phyloP scores from a whole-genome alignment of 2,329 filamentous ascomycete species.

The Mollisia scopiformis region DNA sequence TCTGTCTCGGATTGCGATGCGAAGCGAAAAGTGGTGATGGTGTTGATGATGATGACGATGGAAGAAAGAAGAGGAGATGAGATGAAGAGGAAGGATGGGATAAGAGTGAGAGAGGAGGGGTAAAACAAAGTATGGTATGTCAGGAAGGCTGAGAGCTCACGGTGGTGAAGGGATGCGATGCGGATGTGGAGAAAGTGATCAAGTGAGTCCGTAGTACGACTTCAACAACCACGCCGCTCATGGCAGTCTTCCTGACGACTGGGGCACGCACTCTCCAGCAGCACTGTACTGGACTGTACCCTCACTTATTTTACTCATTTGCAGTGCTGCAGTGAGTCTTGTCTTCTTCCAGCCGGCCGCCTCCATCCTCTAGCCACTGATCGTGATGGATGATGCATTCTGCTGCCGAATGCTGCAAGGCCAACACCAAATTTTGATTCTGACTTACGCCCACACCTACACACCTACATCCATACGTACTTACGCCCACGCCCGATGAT shows the following conservation, averaged over 20 bases:
- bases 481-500: slow-evolving; percentile 11
- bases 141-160: slow-evolving; percentile 9
- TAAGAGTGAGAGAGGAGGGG: not conserved
- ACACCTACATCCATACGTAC: not conserved
- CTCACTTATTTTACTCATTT: not conserved
- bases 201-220: not conserved
- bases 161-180: not conserved
- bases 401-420: slow-evolving; percentile 14
- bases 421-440: slow-evolving; percentile 18
- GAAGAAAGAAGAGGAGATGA: slow-evolving; percentile 4
- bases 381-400: slow-evolving; percentile 8
- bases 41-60: slow-evolving; percentile 1
- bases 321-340: not conserved
- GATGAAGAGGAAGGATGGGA: slow-evolving; percentile 4
- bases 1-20: slow-evolving; percentile 20
- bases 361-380: slow-evolving; percentile 1
- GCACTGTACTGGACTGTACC: too few species aligned
- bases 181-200: not conserved
- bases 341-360: not conserved
- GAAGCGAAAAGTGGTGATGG: slow-evolving; percentile 2
- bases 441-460: not conserved
- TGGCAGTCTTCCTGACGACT: too few species aligned
- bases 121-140: not conserved
- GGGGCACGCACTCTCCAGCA: too few species aligned
- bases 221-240: not conserved